Base-by-base conservation (phyloP, 768 basidiomycete genomes). In the Boletus eberwhitei region DNA sequence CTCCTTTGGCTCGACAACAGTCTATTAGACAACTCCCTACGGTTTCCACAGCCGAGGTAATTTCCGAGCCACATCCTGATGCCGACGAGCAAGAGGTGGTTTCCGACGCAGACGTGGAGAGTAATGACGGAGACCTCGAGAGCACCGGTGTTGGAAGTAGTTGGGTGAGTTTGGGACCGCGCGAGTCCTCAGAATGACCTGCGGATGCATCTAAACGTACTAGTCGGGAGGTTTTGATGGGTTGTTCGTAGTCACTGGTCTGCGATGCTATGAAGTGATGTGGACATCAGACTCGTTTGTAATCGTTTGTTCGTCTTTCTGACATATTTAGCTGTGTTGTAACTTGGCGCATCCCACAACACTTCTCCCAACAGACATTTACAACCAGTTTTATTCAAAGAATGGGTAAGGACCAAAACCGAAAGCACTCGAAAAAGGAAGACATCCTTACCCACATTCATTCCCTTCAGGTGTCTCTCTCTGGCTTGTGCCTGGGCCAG, bases 21-120 rank as follows among this genome's bases (percentile, higher is more conserved):
- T 21, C 57, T 48, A 14, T 39, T 26, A 48, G 34, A 16, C 54
- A 50, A 17, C 38, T 24, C 13, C 42, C 66, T 19, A 51, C 64
- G 4, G 36, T 48, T 35, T 41, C 58, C 21, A 46, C 26, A 35
- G 63, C 72, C 1, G 12, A 52, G 41, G 32, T 13, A 8, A 35
- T 24, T 29, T n/a, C 54, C 22, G 64, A 61, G 16, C 39, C 47
- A 34, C 54, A 53, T 35, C 41, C 56, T 13, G 47, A 61, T 42
- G 54, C 50, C 14, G 49, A 57, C 2, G 64, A 64, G 47, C 59
- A 63, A 19, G 87, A 84, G 51, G 72, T 75, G 19, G 77, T 74
- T 41, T 87, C 86, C 1, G 87, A 90, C 50, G 79, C 80, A 7
- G 88, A 90, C 53, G 76, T 81, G 12, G 88, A 89, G 68, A 85